Conservation (phyloP, 1,139 yeast species). For the Yamadazyma triangularis region DNA sequence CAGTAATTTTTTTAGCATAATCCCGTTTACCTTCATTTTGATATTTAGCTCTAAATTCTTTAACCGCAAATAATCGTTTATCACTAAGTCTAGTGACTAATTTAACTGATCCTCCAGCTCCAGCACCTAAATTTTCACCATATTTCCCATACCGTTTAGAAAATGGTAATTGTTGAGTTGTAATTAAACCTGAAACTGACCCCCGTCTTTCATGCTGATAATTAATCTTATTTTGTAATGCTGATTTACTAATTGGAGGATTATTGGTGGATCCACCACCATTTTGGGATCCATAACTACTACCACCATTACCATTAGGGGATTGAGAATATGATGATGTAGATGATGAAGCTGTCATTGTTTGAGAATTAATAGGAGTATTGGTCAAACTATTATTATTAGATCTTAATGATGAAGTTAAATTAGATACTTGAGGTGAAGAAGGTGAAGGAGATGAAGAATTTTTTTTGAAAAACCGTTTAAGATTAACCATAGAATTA, state of each 20-base stretch:
- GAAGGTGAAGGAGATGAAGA: conserved; percentile 24
- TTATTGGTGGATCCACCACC: background rate
- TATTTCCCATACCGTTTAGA: conserved; percentile 75
- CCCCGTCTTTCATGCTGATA: conserved; percentile 35
- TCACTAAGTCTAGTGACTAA: conserved; percentile 68
- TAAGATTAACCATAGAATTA: conserved; percentile 72
- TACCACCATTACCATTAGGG: conserved; percentile 20
- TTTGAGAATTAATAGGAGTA: conserved; percentile 16
- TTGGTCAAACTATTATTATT: conserved; percentile 15
- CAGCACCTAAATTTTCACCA: conserved; percentile 89
- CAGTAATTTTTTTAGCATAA: conserved; percentile 89
- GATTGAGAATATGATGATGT: conserved; percentile 31
- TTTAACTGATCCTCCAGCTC: conserved; percentile 93
- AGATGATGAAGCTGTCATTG: conserved; percentile 19
- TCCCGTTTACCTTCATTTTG: conserved; percentile 77
- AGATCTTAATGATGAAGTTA: conserved; percentile 38
- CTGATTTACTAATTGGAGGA: conserved; percentile 9
- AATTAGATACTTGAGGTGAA: conserved; percentile 30
- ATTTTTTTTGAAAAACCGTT: conserved; percentile 54
- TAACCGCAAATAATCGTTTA: conserved; percentile 79
- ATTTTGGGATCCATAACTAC: conserved; percentile 19
- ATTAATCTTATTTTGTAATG: conserved; percentile 27
- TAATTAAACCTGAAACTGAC: conserved; percentile 28
- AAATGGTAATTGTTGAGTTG: conserved; percentile 43
- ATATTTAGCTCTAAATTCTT: conserved; percentile 79